These are phyloP conservation scores for Teunomyces kruisii DNA, from an alignment of 805 yeast species.

Conservation along the genomic window DNA sequence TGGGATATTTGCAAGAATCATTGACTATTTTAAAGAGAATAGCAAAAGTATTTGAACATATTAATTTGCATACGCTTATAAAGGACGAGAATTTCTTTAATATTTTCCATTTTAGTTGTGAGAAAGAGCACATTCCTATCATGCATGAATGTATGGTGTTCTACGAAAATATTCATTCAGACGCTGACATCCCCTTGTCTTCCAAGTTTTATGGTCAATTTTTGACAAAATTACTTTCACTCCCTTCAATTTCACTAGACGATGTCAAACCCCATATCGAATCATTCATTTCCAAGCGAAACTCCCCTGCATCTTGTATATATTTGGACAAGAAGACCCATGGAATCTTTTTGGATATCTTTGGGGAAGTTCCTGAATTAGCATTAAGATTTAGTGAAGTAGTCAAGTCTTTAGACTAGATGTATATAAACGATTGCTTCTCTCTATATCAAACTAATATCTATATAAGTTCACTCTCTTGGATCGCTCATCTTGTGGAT, in stretches of 20 bases:
- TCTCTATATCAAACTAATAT: not conserved
- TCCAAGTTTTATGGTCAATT: slow-evolving; percentile 2
- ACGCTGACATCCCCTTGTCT: not conserved
- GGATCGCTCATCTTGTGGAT: slow-evolving; percentile 60
- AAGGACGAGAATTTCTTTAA: slow-evolving; percentile 9
- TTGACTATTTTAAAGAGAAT: slow-evolving; percentile 19
- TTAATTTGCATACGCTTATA: not conserved
- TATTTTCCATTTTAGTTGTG: slow-evolving; percentile 5
- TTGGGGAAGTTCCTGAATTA: not conserved
- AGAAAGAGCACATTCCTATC: not conserved
- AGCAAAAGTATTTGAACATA: slow-evolving; percentile 11
- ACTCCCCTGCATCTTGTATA: slow-evolving; percentile 1
- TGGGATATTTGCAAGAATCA: slow-evolving; percentile 25
- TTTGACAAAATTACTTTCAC: not conserved
- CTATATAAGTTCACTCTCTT: slow-evolving; percentile 14
- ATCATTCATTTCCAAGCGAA: not conserved
- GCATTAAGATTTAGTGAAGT: slow-evolving; percentile 2
- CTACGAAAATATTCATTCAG: not conserved
- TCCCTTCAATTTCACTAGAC: slow-evolving; percentile 1
- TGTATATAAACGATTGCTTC: not conserved
- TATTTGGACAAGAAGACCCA: not conserved
- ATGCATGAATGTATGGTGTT: not conserved
- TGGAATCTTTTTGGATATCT: not conserved
- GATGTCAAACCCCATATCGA: slow-evolving; percentile 2
- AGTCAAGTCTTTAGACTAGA: slow-evolving; percentile 1